Evolutionary conservation across 2,329 filamentous ascomycete species (phyloP).

Genomic region (Bisporella sp.): DNA sequence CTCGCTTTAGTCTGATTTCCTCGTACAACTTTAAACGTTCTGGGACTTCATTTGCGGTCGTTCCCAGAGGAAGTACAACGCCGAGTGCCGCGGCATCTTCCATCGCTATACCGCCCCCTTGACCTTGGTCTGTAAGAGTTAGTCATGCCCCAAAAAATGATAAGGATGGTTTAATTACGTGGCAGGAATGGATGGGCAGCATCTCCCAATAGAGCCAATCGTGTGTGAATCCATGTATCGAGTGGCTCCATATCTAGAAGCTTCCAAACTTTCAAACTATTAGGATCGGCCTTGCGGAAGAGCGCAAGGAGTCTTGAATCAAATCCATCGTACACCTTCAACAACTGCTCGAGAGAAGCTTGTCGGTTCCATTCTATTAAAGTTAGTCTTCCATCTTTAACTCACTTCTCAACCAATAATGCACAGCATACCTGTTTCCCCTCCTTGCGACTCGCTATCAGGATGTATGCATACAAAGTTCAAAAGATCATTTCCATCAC

Average conservation of each 20-base stretch:
- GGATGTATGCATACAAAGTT: constrained; percentile 49
- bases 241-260: constrained; percentile 56
- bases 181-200: constrained; percentile 63
- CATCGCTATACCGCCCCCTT: constrained; percentile 57
- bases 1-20: constrained; percentile 48
- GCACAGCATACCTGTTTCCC: constrained; percentile 1
- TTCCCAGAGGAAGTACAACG: constrained; percentile 44
- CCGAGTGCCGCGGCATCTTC: constrained; percentile 57
- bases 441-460: constrained; percentile 31
- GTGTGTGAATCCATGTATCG: constrained; percentile 45
- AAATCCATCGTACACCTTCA: constrained; percentile 36
- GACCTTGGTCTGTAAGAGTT: constrained; percentile 41
- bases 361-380: constrained; percentile 32
- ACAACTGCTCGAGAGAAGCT: constrained; percentile 30
- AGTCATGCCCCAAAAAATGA: constrained; percentile 21
- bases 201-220: constrained; percentile 54
- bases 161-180: neutral
- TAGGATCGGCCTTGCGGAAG: constrained; percentile 34
- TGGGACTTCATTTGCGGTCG: constrained; percentile 37
- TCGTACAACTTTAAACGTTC: constrained; percentile 54
- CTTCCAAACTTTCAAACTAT: constrained; percentile 48
- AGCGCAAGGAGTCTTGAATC: constrained; percentile 32
- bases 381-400: neutral
- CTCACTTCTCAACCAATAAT: neutral
- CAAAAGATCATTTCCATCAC: constrained; percentile 34